These are phyloP conservation scores for Lactarius tabidus DNA, from an alignment of 768 basidiomycete species.

Conservation along the genomic window DNA sequence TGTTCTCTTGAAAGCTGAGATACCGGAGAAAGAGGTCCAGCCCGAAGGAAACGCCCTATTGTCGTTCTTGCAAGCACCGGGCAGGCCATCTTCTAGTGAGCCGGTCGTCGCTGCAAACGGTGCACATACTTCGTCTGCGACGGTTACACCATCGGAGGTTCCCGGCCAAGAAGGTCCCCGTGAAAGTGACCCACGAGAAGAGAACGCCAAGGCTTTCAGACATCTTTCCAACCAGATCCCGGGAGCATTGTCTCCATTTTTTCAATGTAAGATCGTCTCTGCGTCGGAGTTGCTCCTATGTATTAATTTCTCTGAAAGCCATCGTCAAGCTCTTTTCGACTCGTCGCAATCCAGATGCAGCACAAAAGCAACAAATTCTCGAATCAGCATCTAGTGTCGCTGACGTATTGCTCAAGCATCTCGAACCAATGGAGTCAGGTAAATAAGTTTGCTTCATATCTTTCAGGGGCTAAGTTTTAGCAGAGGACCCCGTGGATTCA, in stretches of 20 bases:
- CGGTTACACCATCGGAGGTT: conserved; percentile 25
- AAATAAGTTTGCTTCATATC: conserved; percentile 29
- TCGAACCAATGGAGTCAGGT: conserved; percentile 54
- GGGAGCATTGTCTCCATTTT: conserved; percentile 71
- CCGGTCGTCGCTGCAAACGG: conserved; percentile 26
- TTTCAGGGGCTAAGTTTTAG: background rate
- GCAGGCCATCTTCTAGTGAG: conserved; percentile 33
- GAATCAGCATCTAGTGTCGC: conserved; percentile 69
- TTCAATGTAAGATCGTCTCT: conserved; percentile 59
- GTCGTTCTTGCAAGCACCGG: conserved; percentile 49
- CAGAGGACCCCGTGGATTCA: conserved; percentile 36
- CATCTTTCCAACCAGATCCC: conserved; percentile 79
- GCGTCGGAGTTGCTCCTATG: background rate
- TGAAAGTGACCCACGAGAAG: conserved; percentile 47
- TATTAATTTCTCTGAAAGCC: conserved; percentile 41
- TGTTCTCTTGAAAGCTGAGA: conserved; percentile 62
- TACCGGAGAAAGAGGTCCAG: conserved; percentile 35
- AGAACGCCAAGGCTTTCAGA: conserved; percentile 72
- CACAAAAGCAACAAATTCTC: conserved; percentile 73
- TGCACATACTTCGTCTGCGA: conserved; percentile 20
- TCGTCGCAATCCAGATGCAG: conserved; percentile 67
- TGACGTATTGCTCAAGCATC: conserved; percentile 65
- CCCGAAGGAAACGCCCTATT: conserved; percentile 40
- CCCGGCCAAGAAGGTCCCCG: conserved; percentile 29
- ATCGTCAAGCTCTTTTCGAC: conserved; percentile 85